Percentiles rank a stretch among this genome's conserved stretches.
Conservation (phyloP, 176 grass and related monocot genomes). For the Themeda triandra region DNA sequence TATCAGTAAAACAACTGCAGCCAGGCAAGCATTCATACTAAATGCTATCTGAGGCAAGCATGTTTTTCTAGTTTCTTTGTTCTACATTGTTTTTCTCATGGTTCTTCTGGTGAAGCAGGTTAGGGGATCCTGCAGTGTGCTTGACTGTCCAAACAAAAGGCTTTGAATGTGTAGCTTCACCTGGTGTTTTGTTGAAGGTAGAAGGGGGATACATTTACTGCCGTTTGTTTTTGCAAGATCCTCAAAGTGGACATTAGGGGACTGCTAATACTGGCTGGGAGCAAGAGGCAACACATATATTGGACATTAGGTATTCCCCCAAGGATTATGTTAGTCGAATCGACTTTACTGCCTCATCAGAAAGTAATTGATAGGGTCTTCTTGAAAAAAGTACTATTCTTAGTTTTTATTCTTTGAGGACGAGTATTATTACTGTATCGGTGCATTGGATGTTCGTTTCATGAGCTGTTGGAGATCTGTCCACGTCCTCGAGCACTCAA, state of each 20-base stretch:
- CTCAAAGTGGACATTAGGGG: not conserved
- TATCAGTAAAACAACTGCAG: not conserved
- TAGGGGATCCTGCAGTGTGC: not conserved
- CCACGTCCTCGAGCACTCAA: too few species aligned
- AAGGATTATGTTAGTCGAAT: too few species aligned
- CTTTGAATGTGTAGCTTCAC: not conserved
- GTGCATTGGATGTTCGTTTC: not conserved
- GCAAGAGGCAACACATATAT: not conserved
- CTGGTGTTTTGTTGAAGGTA: not conserved
- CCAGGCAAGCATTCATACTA: constrained; percentile 24
- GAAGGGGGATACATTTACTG: not conserved
- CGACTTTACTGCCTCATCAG: not conserved
- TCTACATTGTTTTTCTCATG: not conserved
- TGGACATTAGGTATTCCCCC: too few species aligned
- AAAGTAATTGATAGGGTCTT: not conserved
- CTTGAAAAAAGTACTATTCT: too few species aligned
- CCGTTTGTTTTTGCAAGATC: not conserved
- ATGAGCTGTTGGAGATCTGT: too few species aligned
- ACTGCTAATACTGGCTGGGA: not conserved
- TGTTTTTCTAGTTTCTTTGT: not conserved
- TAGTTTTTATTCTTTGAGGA: too few species aligned
- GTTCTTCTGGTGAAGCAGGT: constrained; percentile 36
- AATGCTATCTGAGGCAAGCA: not conserved
- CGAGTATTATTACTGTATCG: too few species aligned
- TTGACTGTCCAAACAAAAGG: not conserved